Percentiles rank a stretch among this genome's conserved stretches.
Evolutionary conservation across 1,284 basidiomycete genomes (phyloP).

Genomic region (Naganishia sp.): DNA sequence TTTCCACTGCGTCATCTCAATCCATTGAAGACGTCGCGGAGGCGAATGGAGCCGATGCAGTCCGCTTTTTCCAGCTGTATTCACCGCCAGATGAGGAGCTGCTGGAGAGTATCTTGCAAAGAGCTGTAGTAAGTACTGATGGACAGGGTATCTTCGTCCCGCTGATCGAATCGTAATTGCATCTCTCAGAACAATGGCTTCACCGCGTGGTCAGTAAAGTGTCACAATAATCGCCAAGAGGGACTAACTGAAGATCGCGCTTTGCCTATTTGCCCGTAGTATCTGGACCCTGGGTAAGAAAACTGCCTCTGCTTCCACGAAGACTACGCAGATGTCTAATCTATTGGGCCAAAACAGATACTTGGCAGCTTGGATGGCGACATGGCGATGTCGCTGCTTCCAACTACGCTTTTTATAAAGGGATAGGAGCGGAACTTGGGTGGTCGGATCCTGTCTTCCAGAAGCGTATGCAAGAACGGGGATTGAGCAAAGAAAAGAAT

Average conservation of each 20-base stretch:
- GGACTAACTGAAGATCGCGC: neutral
- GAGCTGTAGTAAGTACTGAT: conserved; percentile 34
- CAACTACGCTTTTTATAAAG: conserved; percentile 53
- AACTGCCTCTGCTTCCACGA: conserved; percentile 57
- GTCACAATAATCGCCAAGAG: neutral
- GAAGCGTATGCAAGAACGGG: conserved; percentile 57
- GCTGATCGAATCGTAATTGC: neutral
- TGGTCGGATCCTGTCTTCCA: conserved; percentile 65
- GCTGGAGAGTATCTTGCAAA: conserved; percentile 34
- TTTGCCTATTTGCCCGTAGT: conserved; percentile 54
- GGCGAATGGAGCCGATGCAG: conserved; percentile 63
- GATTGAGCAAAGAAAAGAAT: conserved; percentile 38
- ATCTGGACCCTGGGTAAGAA: conserved; percentile 62
- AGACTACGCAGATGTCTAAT: neutral
- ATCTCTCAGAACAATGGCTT: conserved; percentile 57
- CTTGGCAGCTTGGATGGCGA: conserved; percentile 44
- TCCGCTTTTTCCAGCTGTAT: conserved; percentile 79
- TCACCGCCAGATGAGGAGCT: conserved; percentile 59
- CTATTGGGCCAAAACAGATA: neutral
- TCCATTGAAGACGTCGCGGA: conserved; percentile 71
- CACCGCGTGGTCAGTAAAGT: conserved; percentile 39
- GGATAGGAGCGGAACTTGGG: conserved; percentile 59
- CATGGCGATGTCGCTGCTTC: conserved; percentile 62
- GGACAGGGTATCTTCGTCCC: neutral
- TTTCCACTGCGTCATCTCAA: conserved; percentile 70